phyloP scores from a whole-genome alignment of 257 asterid species.

The Scutellaria baicalensis region DNA sequence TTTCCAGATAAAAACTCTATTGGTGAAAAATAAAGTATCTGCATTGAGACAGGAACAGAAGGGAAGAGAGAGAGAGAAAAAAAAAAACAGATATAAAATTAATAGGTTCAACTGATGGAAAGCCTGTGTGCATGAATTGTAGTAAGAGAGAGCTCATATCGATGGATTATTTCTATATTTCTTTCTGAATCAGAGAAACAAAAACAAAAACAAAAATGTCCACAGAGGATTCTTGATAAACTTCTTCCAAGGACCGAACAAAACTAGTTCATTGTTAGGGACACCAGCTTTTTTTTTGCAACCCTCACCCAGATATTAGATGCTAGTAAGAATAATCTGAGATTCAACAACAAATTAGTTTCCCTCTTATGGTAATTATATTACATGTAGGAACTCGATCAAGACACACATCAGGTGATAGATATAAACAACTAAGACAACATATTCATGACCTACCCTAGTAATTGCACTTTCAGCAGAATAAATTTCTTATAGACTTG shows the following conservation, averaged over 20 bases:
- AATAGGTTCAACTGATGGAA: not conserved
- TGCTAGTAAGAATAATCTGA: no score
- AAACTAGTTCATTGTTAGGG: not conserved
- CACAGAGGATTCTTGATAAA: not conserved
- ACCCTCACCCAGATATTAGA: no score
- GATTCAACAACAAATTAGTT: no score
- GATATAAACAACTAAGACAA: not conserved
- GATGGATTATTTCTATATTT: no score
- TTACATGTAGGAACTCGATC: not conserved
- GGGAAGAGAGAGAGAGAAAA: not conserved
- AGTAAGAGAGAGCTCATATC: not conserved
- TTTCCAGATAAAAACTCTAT: not conserved
- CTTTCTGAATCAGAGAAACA: no score
- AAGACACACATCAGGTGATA: not conserved
- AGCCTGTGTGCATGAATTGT: not conserved
- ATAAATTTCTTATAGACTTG: not conserved
- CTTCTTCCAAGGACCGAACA: not conserved
- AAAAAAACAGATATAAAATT: not conserved
- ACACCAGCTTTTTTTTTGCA: not conserved
- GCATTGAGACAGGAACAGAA: not conserved
- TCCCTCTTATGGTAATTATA: not conserved
- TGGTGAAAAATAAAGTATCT: no score
- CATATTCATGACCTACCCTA: not conserved
- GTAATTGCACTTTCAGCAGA: not conserved
- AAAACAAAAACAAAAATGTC: no score